Conservation (phyloP, 2,329 filamentous ascomycete genomes). For the Beauveria australis region DNA sequence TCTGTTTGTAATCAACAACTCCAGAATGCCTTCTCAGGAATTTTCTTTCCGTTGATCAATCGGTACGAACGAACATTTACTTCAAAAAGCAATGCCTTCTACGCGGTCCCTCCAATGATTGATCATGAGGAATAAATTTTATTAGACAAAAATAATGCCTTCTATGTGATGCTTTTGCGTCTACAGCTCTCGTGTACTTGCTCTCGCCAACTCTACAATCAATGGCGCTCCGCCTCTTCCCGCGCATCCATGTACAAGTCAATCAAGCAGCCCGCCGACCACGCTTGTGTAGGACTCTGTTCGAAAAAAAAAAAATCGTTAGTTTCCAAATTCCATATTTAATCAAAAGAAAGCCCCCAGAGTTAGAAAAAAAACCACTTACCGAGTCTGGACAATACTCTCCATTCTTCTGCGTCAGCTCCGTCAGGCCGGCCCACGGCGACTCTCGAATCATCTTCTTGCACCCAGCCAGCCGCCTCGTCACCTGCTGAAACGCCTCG, state of each 20-base stretch:
- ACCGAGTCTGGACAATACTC: slow-evolving; percentile 81
- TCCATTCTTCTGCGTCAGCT: slow-evolving; percentile 87
- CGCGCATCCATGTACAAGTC: slow-evolving; percentile 92
- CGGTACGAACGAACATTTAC: not conserved
- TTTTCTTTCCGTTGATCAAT: not conserved
- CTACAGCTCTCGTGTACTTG: not conserved
- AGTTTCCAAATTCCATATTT: not conserved
- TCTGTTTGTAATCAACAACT: too few relatives aligned
- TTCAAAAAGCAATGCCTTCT: not conserved
- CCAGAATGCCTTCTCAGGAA: rapidly evolving
- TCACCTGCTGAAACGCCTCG: slow-evolving; percentile 93
- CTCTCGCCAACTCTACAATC: not conserved
- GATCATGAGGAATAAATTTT: not conserved
- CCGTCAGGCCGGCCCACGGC: slow-evolving; percentile 83
- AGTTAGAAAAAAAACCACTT: slow-evolving; percentile 29
- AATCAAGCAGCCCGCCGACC: slow-evolving; percentile 90
- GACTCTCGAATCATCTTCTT: slow-evolving; percentile 75
- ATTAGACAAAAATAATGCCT: not conserved
- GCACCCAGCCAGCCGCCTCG: slow-evolving; percentile 70
- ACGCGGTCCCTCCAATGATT: not conserved
- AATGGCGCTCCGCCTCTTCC: slow-evolving; percentile 33
- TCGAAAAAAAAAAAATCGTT: not conserved
- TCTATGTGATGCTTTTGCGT: not conserved
- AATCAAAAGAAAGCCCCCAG: too few relatives aligned
- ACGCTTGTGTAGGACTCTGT: slow-evolving; percentile 88